Conservation (phyloP, 116 monocot genomes). For the Dioscorea cayenensis region DNA sequence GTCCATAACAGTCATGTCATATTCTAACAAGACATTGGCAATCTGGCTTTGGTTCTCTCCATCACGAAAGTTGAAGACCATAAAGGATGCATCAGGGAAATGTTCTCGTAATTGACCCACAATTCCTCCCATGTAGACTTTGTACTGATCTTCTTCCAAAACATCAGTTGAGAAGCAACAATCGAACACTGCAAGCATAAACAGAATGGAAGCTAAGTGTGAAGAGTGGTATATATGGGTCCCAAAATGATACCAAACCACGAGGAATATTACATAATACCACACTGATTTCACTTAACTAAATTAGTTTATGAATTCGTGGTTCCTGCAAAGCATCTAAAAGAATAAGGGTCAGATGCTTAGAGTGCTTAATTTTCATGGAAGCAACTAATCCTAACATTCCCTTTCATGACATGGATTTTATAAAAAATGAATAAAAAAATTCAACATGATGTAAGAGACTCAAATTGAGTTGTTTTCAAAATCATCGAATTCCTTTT, state of each 20-base stretch:
- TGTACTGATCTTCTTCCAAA: constrained; percentile 26
- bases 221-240: neutral
- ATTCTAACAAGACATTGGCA: constrained; percentile 22
- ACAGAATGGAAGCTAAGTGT: neutral
- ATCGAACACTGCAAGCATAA: constrained; percentile 7
- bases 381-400: too few species aligned
- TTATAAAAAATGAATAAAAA: too few species aligned
- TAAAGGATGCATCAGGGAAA: constrained; percentile 42
- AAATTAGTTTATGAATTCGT: too few species aligned
- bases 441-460: too few species aligned
- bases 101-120: constrained; percentile 27
- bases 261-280: neutral
- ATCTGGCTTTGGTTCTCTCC: constrained; percentile 32
- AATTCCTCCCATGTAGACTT: constrained; percentile 28
- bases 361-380: too few species aligned
- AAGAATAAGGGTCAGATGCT: too few species aligned
- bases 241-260: neutral
- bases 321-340: too few species aligned
- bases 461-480: too few species aligned
- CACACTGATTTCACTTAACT: too few species aligned
- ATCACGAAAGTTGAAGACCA: constrained; percentile 43
- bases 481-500: neutral
- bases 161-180: constrained; percentile 30
- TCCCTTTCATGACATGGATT: too few species aligned
- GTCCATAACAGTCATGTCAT: constrained; percentile 46